A percentile compares a stretch with the other conserved stretches of the same genome.
Evolutionary conservation across 768 basidiomycete genomes (phyloP).

Genomic region (Serendipita vermifera): DNA sequence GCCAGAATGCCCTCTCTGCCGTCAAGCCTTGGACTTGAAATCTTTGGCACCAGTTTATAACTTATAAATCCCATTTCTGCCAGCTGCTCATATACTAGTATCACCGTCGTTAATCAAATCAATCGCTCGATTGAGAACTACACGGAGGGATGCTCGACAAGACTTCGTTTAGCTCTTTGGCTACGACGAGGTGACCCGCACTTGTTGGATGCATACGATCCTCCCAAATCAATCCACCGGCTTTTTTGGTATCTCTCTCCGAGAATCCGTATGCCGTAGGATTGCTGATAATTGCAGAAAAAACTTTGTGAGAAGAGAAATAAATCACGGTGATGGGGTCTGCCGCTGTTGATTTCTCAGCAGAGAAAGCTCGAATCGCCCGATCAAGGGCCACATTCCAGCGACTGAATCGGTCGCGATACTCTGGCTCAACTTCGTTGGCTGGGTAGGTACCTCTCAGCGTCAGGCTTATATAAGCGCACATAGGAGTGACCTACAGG

Average conservation of each 20-base stretch:
- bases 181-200: conserved; percentile 37
- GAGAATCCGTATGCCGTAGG: conserved; percentile 31
- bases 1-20: conserved; percentile 80
- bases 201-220: conserved; percentile 44
- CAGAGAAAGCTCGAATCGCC: conserved; percentile 27
- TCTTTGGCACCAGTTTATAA: conserved; percentile 74
- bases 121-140: no score
- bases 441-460: background rate
- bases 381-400: conserved; percentile 37
- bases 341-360: conserved; percentile 28
- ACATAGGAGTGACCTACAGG: conserved; percentile 15
- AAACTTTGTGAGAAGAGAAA: conserved; percentile 37
- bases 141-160: no score
- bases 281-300: conserved; percentile 37
- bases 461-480: background rate
- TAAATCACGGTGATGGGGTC: conserved; percentile 28
- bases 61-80: conserved; percentile 34
- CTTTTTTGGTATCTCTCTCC: conserved; percentile 22
- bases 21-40: conserved; percentile 57
- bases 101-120: no score
- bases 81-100: no score
- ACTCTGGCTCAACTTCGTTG: background rate
- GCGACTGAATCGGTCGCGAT: conserved; percentile 18
- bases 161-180: no score
- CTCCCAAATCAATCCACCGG: conserved; percentile 34